Conservation (phyloP, 345 rosid species). For the Salix exigua region DNA sequence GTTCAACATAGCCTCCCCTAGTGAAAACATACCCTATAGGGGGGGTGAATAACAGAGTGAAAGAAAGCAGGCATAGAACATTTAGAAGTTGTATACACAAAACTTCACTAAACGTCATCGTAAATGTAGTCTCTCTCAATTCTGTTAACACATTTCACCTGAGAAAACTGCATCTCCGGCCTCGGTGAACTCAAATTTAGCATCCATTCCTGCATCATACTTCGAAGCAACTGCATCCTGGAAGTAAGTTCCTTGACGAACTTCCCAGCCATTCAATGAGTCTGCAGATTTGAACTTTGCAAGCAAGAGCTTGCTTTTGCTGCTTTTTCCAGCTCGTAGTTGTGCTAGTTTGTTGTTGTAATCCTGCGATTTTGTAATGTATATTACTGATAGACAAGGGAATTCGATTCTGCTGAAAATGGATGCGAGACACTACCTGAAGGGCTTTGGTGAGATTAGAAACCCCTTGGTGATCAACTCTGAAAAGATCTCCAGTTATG, state of each 20-base stretch:
- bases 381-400: too few species aligned
- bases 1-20: slow-evolving; percentile 91
- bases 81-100: not conserved
- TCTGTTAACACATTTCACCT: slow-evolving; percentile 36
- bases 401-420: not conserved
- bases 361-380: slow-evolving; percentile 43
- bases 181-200: slow-evolving; percentile 80
- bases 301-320: slow-evolving; percentile 90
- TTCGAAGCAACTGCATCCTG: slow-evolving; percentile 74
- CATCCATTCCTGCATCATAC: slow-evolving; percentile 96
- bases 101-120: too few species aligned
- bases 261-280: slow-evolving; percentile 77
- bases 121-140: too few species aligned
- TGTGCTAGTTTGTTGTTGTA: slow-evolving; percentile 83
- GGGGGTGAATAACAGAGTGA: slow-evolving; percentile 10
- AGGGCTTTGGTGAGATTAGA: slow-evolving; percentile 84
- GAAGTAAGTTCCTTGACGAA: slow-evolving; percentile 85
- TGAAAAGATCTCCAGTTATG: slow-evolving; percentile 75
- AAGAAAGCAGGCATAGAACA: not conserved
- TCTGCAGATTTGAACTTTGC: slow-evolving; percentile 73
- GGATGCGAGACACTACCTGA: slow-evolving; percentile 41
- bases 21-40: slow-evolving; percentile 76
- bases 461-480: slow-evolving; percentile 92
- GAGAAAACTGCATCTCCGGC: slow-evolving; percentile 81
- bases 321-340: slow-evolving; percentile 82